A percentile compares a stretch with the other conserved stretches of the same genome.
These are phyloP conservation scores for Laburnicola sp. DNA, from an alignment of 2,329 filamentous ascomycete genomes.

Conservation along the genomic window DNA sequence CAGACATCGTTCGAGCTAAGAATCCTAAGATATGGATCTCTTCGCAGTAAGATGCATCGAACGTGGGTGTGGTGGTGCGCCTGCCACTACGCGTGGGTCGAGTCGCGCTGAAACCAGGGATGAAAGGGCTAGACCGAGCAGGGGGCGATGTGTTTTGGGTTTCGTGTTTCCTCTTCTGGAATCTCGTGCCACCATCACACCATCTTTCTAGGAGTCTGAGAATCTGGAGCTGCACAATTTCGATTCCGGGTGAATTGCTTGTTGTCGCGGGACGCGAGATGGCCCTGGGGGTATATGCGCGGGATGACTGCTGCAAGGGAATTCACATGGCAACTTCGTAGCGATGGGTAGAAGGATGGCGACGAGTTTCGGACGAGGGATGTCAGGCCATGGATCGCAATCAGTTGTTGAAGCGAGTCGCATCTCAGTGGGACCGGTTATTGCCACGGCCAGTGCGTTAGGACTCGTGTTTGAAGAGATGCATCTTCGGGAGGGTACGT, in stretches of 20 bases:
- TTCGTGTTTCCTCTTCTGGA: slow-evolving; percentile 1
- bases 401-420: background rate
- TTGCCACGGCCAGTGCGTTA: background rate
- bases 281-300: slow-evolving; percentile 1
- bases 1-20: slow-evolving; percentile 28
- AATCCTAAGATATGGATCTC: background rate
- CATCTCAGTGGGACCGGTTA: background rate
- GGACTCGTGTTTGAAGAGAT: background rate
- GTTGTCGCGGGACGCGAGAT: background rate
- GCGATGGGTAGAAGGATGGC: background rate
- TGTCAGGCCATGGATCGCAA: background rate
- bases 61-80: no score
- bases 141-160: slow-evolving; percentile 17
- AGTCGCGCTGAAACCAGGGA: slow-evolving; percentile 5
- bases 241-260: background rate
- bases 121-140: slow-evolving; percentile 9
- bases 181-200: slow-evolving; percentile 4
- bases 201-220: background rate
- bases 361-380: background rate
- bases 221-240: background rate
- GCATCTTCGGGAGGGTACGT: background rate
- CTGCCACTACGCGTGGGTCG: background rate
- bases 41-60: no score
- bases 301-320: slow-evolving; percentile 1
- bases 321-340: background rate